Evolutionary conservation across 768 basidiomycete species (phyloP).

Genomic region (Trametopsis cervina): DNA sequence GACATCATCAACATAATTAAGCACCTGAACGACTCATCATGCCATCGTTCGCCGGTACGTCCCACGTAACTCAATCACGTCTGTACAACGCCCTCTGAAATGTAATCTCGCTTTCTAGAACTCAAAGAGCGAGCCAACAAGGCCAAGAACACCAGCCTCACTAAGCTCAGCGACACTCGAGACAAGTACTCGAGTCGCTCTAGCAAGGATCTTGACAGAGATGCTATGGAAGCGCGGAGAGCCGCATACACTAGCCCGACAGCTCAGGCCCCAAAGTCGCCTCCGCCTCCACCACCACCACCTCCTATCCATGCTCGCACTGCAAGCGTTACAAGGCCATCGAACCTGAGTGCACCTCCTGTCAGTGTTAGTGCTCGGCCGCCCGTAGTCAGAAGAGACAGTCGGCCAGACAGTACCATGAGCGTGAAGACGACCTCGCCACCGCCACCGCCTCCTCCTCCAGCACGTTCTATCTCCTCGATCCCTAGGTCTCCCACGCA

Average conservation of each 20-base stretch:
- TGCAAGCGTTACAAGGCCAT: constrained; percentile 1
- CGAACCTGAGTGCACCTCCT: constrained; percentile 1
- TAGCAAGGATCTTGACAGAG: constrained; percentile 58
- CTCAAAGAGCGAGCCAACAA: constrained; percentile 58
- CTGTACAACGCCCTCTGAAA: neutral
- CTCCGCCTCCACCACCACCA: constrained; percentile 31
- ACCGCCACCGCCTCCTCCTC: constrained; percentile 21
- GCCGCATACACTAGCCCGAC: no score
- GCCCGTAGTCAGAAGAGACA: constrained; percentile 1
- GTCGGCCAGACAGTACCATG: constrained; percentile 16
- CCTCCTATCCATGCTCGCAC: neutral
- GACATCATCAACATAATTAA: no score
- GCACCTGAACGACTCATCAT: no score
- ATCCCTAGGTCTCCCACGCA: neutral
- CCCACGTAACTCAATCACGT: neutral
- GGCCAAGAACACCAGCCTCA: constrained; percentile 49
- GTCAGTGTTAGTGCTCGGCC: constrained; percentile 8
- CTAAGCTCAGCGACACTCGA: constrained; percentile 45
- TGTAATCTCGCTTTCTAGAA: constrained; percentile 24
- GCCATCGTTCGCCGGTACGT: constrained; percentile 1
- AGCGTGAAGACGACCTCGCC: constrained; percentile 10
- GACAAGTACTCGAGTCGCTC: constrained; percentile 52
- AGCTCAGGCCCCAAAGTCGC: constrained; percentile 38
- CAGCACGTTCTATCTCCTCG: neutral
- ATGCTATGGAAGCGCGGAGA: no score